phyloP scores from a whole-genome alignment of 768 basidiomycete genomes.

The Antrodiella citrinella region DNA sequence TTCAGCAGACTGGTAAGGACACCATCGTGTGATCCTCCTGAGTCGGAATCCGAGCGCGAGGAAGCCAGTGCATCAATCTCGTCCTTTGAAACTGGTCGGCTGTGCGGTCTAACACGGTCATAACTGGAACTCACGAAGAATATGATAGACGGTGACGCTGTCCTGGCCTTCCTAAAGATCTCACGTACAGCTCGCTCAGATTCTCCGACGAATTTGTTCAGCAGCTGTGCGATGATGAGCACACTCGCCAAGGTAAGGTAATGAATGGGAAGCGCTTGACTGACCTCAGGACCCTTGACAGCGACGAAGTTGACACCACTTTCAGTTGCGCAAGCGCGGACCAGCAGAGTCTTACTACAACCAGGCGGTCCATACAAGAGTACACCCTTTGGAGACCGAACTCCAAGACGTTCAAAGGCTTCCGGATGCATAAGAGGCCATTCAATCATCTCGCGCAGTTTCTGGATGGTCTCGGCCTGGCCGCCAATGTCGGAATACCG shows the following conservation, averaged over 20 bases:
- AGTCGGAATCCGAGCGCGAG: conserved; percentile 52
- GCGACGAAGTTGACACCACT: conserved; percentile 95
- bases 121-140: conserved; percentile 69
- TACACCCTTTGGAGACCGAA: conserved; percentile 82
- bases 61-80: conserved; percentile 93
- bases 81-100: conserved; percentile 45
- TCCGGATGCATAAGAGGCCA: conserved; percentile 90
- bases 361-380: conserved; percentile 93
- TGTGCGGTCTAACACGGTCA: background rate
- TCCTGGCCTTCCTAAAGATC: conserved; percentile 90
- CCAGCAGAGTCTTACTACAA: conserved; percentile 94
- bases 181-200: conserved; percentile 93
- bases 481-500: conserved; percentile 89
- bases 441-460: conserved; percentile 85
- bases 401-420: conserved; percentile 80
- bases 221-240: conserved; percentile 43
- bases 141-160: conserved; percentile 89
- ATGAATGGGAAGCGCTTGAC: conserved; percentile 11
- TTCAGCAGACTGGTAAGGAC: conserved; percentile 90
- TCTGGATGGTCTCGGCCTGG: conserved; percentile 71
- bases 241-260: background rate
- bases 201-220: conserved; percentile 97
- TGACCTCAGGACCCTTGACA: conserved; percentile 94
- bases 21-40: conserved; percentile 63
- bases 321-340: conserved; percentile 87